A percentile compares a stretch with the other conserved stretches of the same genome.
phyloP scores from a whole-genome alignment of 2,329 filamentous ascomycete genomes.

The Alternaria rosae region DNA sequence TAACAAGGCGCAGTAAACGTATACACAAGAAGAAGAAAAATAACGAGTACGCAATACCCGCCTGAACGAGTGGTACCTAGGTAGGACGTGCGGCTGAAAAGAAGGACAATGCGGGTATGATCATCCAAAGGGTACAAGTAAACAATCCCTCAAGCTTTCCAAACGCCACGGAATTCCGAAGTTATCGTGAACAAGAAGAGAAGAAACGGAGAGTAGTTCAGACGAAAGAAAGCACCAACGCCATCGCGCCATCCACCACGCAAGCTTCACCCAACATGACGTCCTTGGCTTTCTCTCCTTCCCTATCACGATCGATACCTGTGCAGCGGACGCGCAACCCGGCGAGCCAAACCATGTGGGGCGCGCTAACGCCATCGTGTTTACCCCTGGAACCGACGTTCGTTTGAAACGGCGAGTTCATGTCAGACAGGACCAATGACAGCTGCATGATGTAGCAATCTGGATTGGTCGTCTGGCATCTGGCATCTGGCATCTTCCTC shows the following conservation, averaged over 20 bases:
- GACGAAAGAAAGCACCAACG: not conserved
- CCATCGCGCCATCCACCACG: conserved; percentile 2
- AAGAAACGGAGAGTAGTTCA: not conserved
- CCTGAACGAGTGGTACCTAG: not conserved
- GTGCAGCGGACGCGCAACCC: not conserved
- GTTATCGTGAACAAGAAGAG: not conserved
- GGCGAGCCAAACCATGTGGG: not conserved
- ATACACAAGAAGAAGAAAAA: conserved; percentile 1
- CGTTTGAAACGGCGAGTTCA: conserved; percentile 12
- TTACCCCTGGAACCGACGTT: conserved; percentile 9
- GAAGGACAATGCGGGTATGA: not conserved
- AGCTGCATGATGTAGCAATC: not conserved
- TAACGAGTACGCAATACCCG: not conserved
- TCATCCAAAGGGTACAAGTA: not conserved
- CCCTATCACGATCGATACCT: not conserved
- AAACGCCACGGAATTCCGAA: not conserved
- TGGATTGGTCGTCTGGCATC: not conserved
- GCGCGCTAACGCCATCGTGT: not conserved
- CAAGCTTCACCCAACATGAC: conserved; percentile 10
- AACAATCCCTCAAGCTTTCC: not conserved
- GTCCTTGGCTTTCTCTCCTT: not conserved
- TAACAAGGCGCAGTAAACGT: not conserved
- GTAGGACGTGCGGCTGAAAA: not conserved
- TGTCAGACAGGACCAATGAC: conserved; percentile 8
- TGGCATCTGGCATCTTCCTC: not conserved